These are phyloP conservation scores for Paramecium tetraurelia DNA, from an alignment of 73 alveolate species.

Conservation along the genomic window DNA sequence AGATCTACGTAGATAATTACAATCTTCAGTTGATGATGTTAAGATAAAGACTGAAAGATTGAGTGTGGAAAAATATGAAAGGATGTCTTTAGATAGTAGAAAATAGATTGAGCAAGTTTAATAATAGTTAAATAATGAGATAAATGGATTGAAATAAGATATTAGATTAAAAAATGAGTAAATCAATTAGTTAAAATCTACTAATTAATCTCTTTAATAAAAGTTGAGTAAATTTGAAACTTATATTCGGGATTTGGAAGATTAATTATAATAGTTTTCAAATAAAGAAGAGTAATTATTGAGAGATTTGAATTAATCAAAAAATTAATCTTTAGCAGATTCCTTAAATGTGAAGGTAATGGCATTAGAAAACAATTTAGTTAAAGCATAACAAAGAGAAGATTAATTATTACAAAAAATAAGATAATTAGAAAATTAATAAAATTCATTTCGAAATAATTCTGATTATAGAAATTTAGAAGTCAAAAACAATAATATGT, in stretches of 20 bases:
- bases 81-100: background rate
- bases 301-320: background rate
- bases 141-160: background rate
- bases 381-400: background rate
- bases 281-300: conserved; percentile 13
- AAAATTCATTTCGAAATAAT: background rate
- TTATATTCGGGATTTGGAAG: conserved; percentile 16
- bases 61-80: background rate
- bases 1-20: background rate
- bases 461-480: background rate
- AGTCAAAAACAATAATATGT: background rate
- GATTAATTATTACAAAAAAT: background rate
- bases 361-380: background rate
- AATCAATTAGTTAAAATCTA: background rate
- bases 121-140: background rate
- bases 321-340: conserved; percentile 4
- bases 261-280: background rate
- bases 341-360: background rate
- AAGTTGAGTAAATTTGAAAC: background rate
- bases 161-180: background rate
- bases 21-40: background rate
- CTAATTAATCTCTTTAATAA: background rate
- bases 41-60: background rate
- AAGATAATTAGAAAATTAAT: background rate
- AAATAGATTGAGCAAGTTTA: background rate